Conservation (phyloP, 2,329 filamentous ascomycete species). For the Trichoderma hamatum region DNA sequence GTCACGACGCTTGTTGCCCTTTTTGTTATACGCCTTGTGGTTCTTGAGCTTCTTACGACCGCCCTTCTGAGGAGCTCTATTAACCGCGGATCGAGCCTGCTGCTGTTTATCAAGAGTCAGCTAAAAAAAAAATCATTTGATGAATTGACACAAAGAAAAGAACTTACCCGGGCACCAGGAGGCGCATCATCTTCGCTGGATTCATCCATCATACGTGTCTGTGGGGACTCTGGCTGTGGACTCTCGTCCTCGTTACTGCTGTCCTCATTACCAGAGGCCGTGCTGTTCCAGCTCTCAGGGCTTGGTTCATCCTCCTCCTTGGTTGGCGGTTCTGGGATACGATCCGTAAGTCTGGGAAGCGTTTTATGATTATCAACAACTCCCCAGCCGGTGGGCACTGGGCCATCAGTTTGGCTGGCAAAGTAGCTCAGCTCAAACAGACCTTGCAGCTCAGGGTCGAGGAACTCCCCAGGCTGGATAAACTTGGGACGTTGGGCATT, state of each 20-base stretch:
- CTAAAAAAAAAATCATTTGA: background rate
- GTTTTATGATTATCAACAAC: slow-evolving; percentile 60
- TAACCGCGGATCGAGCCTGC: slow-evolving; percentile 25
- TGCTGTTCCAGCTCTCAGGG: slow-evolving; percentile 52
- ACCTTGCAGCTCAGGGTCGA: slow-evolving; percentile 66
- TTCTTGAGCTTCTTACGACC: slow-evolving; percentile 54
- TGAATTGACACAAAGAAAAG: too few relatives aligned
- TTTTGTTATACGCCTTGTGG: slow-evolving; percentile 52
- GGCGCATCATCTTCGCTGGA: slow-evolving; percentile 53
- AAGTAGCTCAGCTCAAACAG: slow-evolving; percentile 79
- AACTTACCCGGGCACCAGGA: slow-evolving; percentile 35
- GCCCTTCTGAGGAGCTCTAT: slow-evolving; percentile 37
- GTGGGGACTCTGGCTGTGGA: slow-evolving; percentile 34
- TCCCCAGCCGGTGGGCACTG: slow-evolving; percentile 72
- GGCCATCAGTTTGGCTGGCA: slow-evolving; percentile 53
- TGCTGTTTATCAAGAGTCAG: slow-evolving; percentile 7
- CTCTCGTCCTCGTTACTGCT: slow-evolving; percentile 57
- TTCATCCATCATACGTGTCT: slow-evolving; percentile 63
- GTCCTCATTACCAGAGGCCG: slow-evolving; percentile 53
- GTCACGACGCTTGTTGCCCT: slow-evolving; percentile 51
- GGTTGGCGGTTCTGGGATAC: slow-evolving; percentile 44
- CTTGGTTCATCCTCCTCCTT: slow-evolving; percentile 53
- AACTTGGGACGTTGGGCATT: slow-evolving; percentile 56
- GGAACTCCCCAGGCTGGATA: slow-evolving; percentile 56
- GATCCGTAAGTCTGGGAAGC: slow-evolving; percentile 57